Conservation (phyloP, 306 rosid species). For the Cucurbita moschata region DNA sequence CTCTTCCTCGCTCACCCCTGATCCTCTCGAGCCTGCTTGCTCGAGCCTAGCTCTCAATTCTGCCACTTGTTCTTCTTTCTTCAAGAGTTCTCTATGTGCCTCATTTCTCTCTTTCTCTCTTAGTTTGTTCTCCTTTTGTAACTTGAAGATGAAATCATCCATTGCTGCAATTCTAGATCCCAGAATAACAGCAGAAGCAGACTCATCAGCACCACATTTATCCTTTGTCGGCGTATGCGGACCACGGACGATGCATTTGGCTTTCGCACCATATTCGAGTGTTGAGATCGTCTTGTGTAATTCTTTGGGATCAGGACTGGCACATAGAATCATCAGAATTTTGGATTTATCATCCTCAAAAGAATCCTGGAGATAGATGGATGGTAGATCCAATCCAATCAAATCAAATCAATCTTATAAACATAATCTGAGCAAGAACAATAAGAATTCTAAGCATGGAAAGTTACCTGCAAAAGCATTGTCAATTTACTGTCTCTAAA, state of each 20-base stretch:
- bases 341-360: constrained; percentile 96
- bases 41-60: constrained; percentile 53
- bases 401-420: constrained; percentile 3
- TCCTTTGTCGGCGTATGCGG: constrained; percentile 71
- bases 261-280: constrained; percentile 96
- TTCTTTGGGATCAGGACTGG: constrained; percentile 93
- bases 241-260: constrained; percentile 93
- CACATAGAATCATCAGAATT: constrained; percentile 85
- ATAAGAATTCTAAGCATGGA: neutral
- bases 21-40: constrained; percentile 28
- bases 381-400: neutral
- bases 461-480: constrained; percentile 86
- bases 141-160: constrained; percentile 83
- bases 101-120: constrained; percentile 71
- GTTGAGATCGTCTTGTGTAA: constrained; percentile 92
- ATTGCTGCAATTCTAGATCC: constrained; percentile 89
- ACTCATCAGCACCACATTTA: constrained; percentile 37
- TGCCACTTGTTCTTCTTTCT: constrained; percentile 75
- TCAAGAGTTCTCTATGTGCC: constrained; percentile 62
- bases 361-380: constrained; percentile 55
- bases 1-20: constrained; percentile 53
- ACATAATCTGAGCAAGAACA: constrained; percentile 3
- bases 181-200: constrained; percentile 67
- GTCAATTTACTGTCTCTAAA: constrained; percentile 98
- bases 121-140: constrained; percentile 77